These are phyloP conservation scores for Entelexis paramagnoliae DNA, from an alignment of 1,139 yeast species.

Conservation along the genomic window DNA sequence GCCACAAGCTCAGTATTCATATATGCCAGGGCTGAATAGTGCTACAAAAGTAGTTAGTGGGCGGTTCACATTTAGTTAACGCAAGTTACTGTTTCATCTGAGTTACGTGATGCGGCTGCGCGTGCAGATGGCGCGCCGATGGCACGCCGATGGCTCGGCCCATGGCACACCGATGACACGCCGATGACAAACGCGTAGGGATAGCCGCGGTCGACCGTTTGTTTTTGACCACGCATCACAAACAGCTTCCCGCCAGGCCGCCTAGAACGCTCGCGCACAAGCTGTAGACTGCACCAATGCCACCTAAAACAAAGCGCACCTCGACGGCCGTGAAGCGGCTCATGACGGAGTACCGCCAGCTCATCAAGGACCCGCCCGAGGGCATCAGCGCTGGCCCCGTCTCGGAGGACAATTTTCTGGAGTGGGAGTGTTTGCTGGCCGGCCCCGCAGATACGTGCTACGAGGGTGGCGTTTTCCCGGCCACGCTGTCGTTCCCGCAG, in stretches of 20 bases:
- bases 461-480: slow-evolving; percentile 89
- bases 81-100: no score
- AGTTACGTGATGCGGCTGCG: background rate
- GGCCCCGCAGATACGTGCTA: slow-evolving; percentile 94
- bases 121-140: no score
- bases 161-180: no score
- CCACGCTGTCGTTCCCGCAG: slow-evolving; percentile 63
- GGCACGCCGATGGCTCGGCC: no score
- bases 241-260: background rate
- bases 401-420: slow-evolving; percentile 66
- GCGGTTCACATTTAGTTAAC: background rate
- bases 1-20: slow-evolving; percentile 10
- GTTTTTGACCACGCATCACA: slow-evolving; percentile 1
- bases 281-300: background rate
- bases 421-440: slow-evolving; percentile 84
- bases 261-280: background rate
- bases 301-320: slow-evolving; percentile 17
- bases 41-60: background rate
- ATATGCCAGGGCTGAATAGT: background rate
- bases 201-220: background rate
- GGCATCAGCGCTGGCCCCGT: slow-evolving; percentile 93
- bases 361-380: slow-evolving; percentile 79
- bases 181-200: background rate
- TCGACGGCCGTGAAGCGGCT: slow-evolving; percentile 75
- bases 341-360: slow-evolving; percentile 79